phyloP scores from a whole-genome alignment of 495 filamentous ascomycete genomes.

The Neurospora intermedia region DNA sequence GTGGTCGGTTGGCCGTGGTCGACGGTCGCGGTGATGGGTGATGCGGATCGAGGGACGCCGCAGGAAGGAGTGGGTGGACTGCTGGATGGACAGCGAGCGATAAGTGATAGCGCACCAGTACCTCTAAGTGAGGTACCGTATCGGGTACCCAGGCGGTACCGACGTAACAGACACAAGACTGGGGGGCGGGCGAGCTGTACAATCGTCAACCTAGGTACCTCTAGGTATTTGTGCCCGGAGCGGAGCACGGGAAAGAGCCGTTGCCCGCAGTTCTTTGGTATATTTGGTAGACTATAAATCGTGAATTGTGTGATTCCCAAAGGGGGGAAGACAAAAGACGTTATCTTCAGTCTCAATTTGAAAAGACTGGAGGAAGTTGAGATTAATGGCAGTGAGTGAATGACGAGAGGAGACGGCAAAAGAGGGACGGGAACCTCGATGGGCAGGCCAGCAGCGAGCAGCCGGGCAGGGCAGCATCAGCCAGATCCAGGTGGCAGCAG shows the following conservation, averaged over 20 bases:
- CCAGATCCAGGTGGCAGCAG: neutral
- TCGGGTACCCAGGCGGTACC: neutral
- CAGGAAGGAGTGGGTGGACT: neutral
- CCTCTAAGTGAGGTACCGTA: neutral
- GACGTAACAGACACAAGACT: neutral
- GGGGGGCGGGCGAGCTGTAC: neutral
- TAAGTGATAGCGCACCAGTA: neutral
- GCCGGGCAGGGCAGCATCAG: neutral
- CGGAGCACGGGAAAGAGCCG: neutral
- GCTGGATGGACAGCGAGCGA: neutral
- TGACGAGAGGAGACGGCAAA: conserved; percentile 5
- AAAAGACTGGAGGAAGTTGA: neutral
- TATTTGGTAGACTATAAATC: neutral
- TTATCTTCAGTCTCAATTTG: neutral
- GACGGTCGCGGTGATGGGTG: conserved; percentile 2
- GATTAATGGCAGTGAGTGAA: neutral
- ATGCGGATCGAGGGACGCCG: conserved; percentile 3
- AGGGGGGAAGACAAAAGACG: neutral
- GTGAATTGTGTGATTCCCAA: neutral
- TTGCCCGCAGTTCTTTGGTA: neutral
- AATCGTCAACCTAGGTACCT: too few relatives aligned
- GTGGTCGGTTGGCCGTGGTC: conserved; percentile 2
- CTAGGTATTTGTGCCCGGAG: neutral
- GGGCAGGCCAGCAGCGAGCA: neutral
- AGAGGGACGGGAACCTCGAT: neutral